Base-by-base conservation (phyloP, 1,284 basidiomycete species). In the Rhodotorula sp. region DNA sequence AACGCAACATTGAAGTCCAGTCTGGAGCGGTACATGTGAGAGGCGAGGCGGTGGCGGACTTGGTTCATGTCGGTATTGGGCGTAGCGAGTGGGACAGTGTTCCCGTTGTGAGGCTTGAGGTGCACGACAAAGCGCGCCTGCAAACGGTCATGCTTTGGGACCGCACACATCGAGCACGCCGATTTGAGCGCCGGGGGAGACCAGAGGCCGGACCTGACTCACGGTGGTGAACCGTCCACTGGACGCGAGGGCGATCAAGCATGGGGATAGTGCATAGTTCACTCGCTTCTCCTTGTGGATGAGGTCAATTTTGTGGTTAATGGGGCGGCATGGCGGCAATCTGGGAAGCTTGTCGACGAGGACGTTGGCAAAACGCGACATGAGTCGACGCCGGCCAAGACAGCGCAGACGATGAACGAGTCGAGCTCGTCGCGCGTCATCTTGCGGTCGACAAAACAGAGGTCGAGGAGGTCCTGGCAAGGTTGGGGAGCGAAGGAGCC, bases 51-150 rank as follows among this genome's bases (percentile, higher is more conserved):
- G 27, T 68, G 65, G 0, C 76, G 57, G 32, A 82, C 81, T 24
- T 76, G 67, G 15, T 79, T 78, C 59, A 80, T 79, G 55, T 81
- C 78, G 1, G 81, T 83, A 1, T 84, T 70, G 0, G 82, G 82
- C 44, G 78, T 78, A 7, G 74, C 73, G 59, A 83, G 81, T 0
- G 74, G 77, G 0, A 82, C 64, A 0, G 81, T 83, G 68, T 82
- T 82, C 0, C 49, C 64, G 68, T 84, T 84, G 0, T 83, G 56
- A 9, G 60, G 59, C 19, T 46, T 39, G 34, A 66, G 68, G 46
- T 70, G 62, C 36, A 70, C 20, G 13, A 70, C 63, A 29, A 70
- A 70, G 1, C 64, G 59, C 1, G 59, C 68, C 17, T 58, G 27
- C 8, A 36, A n/a, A 2, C 34, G 44, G 46, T 70, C 60, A 19